A percentile compares a stretch with the other conserved stretches of the same genome.
Evolutionary conservation across 768 basidiomycete species (phyloP).

Genomic region (Coprinopsis strossmayeri): DNA sequence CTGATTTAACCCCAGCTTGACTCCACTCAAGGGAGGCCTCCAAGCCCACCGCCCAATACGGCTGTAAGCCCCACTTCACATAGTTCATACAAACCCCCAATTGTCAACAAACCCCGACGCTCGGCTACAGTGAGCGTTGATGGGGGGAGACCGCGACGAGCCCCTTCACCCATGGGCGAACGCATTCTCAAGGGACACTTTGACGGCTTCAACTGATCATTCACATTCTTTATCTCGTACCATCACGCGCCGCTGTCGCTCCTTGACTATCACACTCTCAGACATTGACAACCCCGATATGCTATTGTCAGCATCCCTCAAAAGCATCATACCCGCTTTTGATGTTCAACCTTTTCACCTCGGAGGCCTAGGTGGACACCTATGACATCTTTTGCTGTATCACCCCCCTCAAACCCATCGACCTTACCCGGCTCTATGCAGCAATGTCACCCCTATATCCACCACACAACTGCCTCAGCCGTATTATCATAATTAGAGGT

Average conservation of each 20-base stretch:
- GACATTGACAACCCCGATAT: not conserved
- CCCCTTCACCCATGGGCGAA: slow-evolving; percentile 88
- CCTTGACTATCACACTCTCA: not conserved
- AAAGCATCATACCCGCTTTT: slow-evolving; percentile 32
- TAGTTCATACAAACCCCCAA: slow-evolving; percentile 18
- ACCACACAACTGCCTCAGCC: too few relatives aligned
- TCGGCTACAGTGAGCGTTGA: slow-evolving; percentile 53
- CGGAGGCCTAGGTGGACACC: too few relatives aligned
- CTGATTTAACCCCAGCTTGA: slow-evolving; percentile 22
- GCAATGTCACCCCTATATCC: too few relatives aligned
- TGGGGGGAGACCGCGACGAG: slow-evolving; percentile 45
- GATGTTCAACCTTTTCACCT: too few relatives aligned
- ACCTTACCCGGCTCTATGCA: too few relatives aligned
- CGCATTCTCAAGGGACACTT: slow-evolving; percentile 88
- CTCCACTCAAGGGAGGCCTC: slow-evolving; percentile 25
- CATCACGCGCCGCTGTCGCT: not conserved
- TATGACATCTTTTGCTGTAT: too few relatives aligned
- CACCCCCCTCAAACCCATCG: too few relatives aligned
- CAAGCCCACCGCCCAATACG: slow-evolving; percentile 46
- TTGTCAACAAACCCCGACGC: slow-evolving; percentile 38
- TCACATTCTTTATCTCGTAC: slow-evolving; percentile 8
- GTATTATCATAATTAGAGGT: too few relatives aligned
- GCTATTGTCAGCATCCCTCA: too few relatives aligned
- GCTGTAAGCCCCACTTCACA: slow-evolving; percentile 33
- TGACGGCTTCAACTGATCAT: slow-evolving; percentile 72